These are phyloP conservation scores for Alternaria solani DNA, from an alignment of 2,329 filamentous ascomycete species.

Conservation along the genomic window DNA sequence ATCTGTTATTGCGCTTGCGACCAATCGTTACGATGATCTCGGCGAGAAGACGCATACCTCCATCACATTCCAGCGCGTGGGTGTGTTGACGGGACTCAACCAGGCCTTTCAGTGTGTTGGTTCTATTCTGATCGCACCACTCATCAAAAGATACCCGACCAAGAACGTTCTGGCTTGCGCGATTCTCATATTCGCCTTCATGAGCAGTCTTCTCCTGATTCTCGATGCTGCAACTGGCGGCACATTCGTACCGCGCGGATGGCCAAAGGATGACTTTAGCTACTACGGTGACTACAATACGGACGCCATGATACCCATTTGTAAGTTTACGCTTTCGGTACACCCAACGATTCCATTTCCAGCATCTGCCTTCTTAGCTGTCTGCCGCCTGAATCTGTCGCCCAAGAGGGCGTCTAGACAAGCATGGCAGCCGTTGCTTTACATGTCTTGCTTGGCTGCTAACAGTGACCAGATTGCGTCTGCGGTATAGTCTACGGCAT, in stretches of 20 bases:
- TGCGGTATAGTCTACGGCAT: slow-evolving; percentile 53
- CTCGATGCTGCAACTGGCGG: slow-evolving; percentile 60
- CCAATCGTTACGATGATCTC: slow-evolving; percentile 60
- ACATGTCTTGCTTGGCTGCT: slow-evolving; percentile 7
- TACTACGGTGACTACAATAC: slow-evolving; percentile 61
- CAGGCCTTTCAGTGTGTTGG: slow-evolving; percentile 62
- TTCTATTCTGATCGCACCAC: slow-evolving; percentile 60
- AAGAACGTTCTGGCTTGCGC: slow-evolving; percentile 57
- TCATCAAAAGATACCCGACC: slow-evolving; percentile 59
- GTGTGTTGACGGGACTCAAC: slow-evolving; percentile 59
- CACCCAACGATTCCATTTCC: not conserved
- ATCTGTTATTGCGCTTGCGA: slow-evolving; percentile 59
- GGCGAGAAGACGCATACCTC: slow-evolving; percentile 42
- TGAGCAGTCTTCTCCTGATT: slow-evolving; percentile 59
- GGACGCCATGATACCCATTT: slow-evolving; percentile 61
- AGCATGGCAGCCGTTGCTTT: not conserved
- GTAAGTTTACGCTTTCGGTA: slow-evolving; percentile 23
- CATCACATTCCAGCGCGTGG: slow-evolving; percentile 59
- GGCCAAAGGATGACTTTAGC: slow-evolving; percentile 50
- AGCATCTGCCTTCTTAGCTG: no score
- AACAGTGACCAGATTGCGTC: slow-evolving; percentile 29
- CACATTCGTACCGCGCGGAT: slow-evolving; percentile 49
- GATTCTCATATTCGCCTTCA: slow-evolving; percentile 57
- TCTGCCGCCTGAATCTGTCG: not conserved
- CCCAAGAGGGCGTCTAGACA: not conserved